Conservation (phyloP, 1,284 basidiomycete species). For the Phellopilus nigrolimitatus region DNA sequence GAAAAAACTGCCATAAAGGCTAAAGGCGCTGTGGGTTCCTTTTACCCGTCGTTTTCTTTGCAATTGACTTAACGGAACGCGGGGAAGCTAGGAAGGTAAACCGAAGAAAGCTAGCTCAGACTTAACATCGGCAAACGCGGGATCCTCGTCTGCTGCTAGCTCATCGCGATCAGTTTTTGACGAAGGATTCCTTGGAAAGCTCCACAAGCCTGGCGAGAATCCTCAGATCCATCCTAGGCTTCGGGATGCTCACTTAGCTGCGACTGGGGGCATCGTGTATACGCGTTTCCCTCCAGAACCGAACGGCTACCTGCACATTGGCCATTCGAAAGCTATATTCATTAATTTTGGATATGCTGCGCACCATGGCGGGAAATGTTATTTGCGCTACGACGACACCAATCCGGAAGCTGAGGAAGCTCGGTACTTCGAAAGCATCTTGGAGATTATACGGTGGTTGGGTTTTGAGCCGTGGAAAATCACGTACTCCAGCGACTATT, state of each 20-base stretch:
- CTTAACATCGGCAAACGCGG: slow-evolving; percentile 21
- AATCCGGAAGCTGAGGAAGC: slow-evolving; percentile 98
- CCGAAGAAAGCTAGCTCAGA: slow-evolving; percentile 46
- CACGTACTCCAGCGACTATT: slow-evolving; percentile 99
- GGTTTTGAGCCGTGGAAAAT: slow-evolving; percentile 99
- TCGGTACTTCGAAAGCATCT: slow-evolving; percentile 92
- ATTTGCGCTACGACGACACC: slow-evolving; percentile 96
- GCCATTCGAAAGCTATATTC: slow-evolving; percentile 98
- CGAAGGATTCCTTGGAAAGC: slow-evolving; percentile 90
- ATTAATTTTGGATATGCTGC: slow-evolving; percentile 98
- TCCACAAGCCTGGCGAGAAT: slow-evolving; percentile 95
- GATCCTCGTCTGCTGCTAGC: slow-evolving; percentile 30
- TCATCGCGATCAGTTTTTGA: slow-evolving; percentile 77
- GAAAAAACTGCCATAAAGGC: slow-evolving; percentile 65
- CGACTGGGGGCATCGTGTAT: slow-evolving; percentile 82
- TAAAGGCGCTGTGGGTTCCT: slow-evolving; percentile 59
- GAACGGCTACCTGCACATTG: slow-evolving; percentile 94
- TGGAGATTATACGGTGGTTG: slow-evolving; percentile 95
- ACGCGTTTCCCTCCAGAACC: slow-evolving; percentile 99
- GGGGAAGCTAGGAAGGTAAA: slow-evolving; percentile 27
- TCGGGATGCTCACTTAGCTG: slow-evolving; percentile 77
- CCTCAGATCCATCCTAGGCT: slow-evolving; percentile 80
- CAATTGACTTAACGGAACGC: not conserved
- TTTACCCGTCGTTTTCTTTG: not conserved
- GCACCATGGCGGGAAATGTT: slow-evolving; percentile 85